These are phyloP conservation scores for Tillandsia fasciculata DNA, from an alignment of 176 grass and related monocot species.

Conservation along the genomic window DNA sequence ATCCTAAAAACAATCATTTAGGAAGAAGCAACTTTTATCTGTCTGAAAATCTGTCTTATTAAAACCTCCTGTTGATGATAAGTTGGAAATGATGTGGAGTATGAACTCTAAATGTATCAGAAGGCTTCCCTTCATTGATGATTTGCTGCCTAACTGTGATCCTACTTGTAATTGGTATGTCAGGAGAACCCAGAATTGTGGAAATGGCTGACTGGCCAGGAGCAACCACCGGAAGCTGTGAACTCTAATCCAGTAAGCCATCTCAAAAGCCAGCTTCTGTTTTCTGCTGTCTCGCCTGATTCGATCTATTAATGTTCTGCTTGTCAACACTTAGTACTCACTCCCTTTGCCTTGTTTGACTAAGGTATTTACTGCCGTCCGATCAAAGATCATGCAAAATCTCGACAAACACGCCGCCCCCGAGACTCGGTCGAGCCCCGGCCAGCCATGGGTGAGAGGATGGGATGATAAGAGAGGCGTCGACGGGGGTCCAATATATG, in stretches of 20 bases:
- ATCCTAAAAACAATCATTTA: too few species aligned
- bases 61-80: too few species aligned
- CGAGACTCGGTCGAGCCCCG: conserved; percentile 59
- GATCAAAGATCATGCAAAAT: conserved; percentile 60
- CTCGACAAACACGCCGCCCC: conserved; percentile 59
- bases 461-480: conserved; percentile 83
- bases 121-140: too few species aligned
- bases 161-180: conserved; percentile 1
- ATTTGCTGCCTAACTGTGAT: background rate
- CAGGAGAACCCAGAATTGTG: conserved; percentile 96
- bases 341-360: background rate
- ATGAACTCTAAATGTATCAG: too few species aligned
- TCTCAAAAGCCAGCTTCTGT: background rate
- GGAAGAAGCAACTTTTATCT: too few species aligned
- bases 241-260: conserved; percentile 54
- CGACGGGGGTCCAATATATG: conserved; percentile 52
- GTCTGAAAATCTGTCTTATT: too few species aligned
- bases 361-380: conserved; percentile 73
- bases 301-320: background rate
- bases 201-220: conserved; percentile 92
- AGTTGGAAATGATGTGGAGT: too few species aligned
- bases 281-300: conserved; percentile 1
- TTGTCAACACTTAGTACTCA: too few species aligned
- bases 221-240: conserved; percentile 57
- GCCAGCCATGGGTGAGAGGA: conserved; percentile 85